Base-by-base conservation (phyloP, 1,139 yeast species). In the Debaryomyces nepalensis region DNA sequence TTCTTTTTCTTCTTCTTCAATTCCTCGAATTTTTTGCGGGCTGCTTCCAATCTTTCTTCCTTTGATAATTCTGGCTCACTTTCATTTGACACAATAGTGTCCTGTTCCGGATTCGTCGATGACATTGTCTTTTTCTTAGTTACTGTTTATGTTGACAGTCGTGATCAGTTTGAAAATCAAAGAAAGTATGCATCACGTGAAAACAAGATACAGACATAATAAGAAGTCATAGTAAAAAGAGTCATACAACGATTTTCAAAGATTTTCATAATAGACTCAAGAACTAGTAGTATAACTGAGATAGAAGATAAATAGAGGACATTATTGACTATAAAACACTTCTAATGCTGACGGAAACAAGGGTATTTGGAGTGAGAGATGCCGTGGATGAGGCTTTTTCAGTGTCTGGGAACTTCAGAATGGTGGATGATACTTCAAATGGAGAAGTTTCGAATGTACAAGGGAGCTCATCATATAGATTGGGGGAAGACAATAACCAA, bases 21-120 rank as follows among this genome's bases (percentile, higher is more conserved):
- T 49, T 81, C 84, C 47, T 81, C 86, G 52, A 75, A 79, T 58
- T 78, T 75, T 64, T 80, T 81, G 54, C 81, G 73, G 10, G 88
- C 88, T 1, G 81, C 81, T 47, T 81, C 86, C 39, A 83, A 66
- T 58, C 81, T 73, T 53, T 79, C 84, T 45, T 79, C 82, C 49
- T 79, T 77, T 38, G 59, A 55, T 46, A 66, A 58, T 49, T 66
- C 72, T 11, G 45, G 47, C 26, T 57, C 61, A 18, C 52, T 52
- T 6, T 41, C 44, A 38, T 42, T 52, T 10, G 18, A 18, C 3
- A 24, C 15, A 8, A 15, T 10, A 5, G 21, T 11, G 5, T 24
- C 37, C n/a, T 14, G 21, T 19, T 37, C 35, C 22, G 20, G 10
- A n/a, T 24, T 26, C 8, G 41, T 14, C 7, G 41, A 36, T 19